A percentile compares a stretch with the other conserved stretches of the same genome.
These are phyloP conservation scores for Crithidia thermophila DNA, from an alignment of 208 protist genomes.

Conservation along the genomic window DNA sequence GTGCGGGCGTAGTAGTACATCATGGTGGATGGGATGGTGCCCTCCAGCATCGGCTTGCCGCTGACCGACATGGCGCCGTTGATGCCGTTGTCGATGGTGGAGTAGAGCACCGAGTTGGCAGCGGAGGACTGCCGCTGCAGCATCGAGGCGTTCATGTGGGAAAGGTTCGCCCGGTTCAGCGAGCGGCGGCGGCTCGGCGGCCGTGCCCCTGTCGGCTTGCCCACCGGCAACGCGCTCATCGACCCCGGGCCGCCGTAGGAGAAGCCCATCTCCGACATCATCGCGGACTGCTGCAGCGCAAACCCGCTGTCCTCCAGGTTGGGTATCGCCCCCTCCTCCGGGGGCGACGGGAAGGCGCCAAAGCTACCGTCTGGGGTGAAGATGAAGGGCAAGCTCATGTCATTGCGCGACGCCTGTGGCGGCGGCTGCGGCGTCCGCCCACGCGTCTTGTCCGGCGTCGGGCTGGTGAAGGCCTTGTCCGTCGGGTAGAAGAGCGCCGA, in stretches of 20 bases:
- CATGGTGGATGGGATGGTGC: slow-evolving; percentile 14
- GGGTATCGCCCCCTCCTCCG: not conserved
- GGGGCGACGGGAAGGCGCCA: not conserved
- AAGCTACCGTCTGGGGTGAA: slow-evolving; percentile 13
- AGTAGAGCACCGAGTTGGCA: slow-evolving; percentile 10
- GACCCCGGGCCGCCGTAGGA: not conserved
- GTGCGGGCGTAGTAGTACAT: slow-evolving; percentile 13
- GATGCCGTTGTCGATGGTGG: slow-evolving; percentile 3
- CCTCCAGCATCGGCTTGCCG: slow-evolving; percentile 1
- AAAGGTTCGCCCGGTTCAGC: slow-evolving; percentile 8
- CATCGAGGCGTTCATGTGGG: not conserved
- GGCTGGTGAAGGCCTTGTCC: too few species aligned
- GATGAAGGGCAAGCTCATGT: slow-evolving; percentile 15
- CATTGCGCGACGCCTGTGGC: not conserved
- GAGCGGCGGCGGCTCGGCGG: slow-evolving; percentile 8
- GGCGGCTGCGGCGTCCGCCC: not conserved
- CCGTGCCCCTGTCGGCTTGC: not conserved
- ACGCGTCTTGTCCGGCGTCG: not conserved
- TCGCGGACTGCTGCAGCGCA: not conserved
- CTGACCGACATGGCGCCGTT: not conserved
- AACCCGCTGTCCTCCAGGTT: not conserved
- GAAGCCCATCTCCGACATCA: slow-evolving; percentile 20
- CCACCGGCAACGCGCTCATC: not conserved
- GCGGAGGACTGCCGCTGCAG: slow-evolving; percentile 15
- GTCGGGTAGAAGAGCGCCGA: not conserved